These are phyloP conservation scores for Cadophora luteo-olivacea DNA, from an alignment of 2,329 filamentous ascomycete species.

Conservation along the genomic window DNA sequence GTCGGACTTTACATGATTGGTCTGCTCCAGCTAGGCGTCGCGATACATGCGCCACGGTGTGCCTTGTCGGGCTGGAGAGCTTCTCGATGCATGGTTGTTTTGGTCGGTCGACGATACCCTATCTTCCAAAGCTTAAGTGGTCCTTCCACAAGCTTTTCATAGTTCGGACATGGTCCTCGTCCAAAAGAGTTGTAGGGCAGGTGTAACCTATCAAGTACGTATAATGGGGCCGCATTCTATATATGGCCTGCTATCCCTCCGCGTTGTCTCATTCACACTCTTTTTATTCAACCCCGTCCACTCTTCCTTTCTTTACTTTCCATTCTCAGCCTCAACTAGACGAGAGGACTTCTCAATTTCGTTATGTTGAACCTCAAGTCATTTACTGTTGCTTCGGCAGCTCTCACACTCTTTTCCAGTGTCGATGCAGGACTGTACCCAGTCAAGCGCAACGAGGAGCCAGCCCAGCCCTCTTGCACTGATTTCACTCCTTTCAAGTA, in stretches of 20 bases:
- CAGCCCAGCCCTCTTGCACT: conserved; percentile 38
- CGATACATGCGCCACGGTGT: conserved; percentile 3
- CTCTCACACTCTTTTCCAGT: conserved; percentile 33
- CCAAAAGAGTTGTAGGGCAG: not conserved
- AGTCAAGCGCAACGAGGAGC: conserved; percentile 34
- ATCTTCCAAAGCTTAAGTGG: not conserved
- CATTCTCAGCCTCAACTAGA: not conserved
- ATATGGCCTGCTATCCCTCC: conserved; percentile 8
- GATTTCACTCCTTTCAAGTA: conserved; percentile 46
- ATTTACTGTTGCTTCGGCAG: conserved; percentile 36
- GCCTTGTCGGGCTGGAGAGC: not conserved
- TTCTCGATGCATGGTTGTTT: not conserved
- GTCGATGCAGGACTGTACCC: conserved; percentile 31
- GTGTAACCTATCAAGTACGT: not conserved
- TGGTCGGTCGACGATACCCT: not conserved
- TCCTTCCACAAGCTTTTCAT: not conserved
- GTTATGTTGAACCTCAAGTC: conserved; percentile 24
- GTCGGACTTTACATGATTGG: not conserved
- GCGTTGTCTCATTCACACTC: conserved; percentile 3
- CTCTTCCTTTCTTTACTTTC: conserved; percentile 7
- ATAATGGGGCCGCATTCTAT: conserved; percentile 1
- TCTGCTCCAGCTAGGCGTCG: not conserved
- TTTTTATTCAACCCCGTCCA: not conserved
- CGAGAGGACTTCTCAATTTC: not conserved
- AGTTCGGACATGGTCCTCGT: not conserved